Evolutionary conservation across 441 rosid genomes (phyloP).

Genomic region (Brassica balearica): DNA sequence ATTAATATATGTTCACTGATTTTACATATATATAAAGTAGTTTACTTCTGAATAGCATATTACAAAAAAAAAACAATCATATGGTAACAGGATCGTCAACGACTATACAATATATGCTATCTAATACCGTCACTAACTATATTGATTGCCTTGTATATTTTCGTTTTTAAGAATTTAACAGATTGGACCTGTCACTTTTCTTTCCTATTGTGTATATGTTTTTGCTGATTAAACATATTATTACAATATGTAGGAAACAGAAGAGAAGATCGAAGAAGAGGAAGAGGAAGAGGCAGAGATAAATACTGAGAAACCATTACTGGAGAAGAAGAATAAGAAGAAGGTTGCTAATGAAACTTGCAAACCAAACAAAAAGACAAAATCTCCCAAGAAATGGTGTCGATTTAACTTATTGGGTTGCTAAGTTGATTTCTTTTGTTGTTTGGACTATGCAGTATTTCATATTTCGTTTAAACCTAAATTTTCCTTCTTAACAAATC

Average conservation of each 20-base stretch:
- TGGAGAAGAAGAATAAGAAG: slow-evolving; percentile 33
- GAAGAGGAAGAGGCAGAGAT: slow-evolving; percentile 23
- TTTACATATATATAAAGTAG: not conserved
- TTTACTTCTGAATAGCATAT: not conserved
- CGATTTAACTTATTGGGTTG: slow-evolving; percentile 60
- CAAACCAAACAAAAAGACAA: slow-evolving; percentile 48
- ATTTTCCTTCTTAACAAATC: not conserved
- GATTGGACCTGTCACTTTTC: not conserved
- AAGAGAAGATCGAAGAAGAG: slow-evolving; percentile 40
- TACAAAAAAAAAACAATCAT: not conserved
- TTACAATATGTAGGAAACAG: slow-evolving; percentile 26
- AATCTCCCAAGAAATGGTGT: slow-evolving; percentile 51
- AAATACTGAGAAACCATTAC: slow-evolving; percentile 38
- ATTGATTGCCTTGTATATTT: not conserved
- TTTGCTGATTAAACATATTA: not conserved
- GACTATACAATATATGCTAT: not conserved
- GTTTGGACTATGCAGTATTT: slow-evolving; percentile 25
- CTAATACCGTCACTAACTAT: not conserved
- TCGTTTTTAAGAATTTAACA: not conserved
- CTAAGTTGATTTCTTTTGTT: slow-evolving; percentile 24
- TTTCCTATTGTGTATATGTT: not conserved
- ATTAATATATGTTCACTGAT: not conserved
- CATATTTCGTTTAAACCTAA: not conserved
- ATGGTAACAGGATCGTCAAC: not conserved
- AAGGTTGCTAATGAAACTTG: slow-evolving; percentile 40